A percentile compares a stretch with the other conserved stretches of the same genome.
phyloP scores from a whole-genome alignment of 305 asterid genomes.

The Solanum aculeatissimum region DNA sequence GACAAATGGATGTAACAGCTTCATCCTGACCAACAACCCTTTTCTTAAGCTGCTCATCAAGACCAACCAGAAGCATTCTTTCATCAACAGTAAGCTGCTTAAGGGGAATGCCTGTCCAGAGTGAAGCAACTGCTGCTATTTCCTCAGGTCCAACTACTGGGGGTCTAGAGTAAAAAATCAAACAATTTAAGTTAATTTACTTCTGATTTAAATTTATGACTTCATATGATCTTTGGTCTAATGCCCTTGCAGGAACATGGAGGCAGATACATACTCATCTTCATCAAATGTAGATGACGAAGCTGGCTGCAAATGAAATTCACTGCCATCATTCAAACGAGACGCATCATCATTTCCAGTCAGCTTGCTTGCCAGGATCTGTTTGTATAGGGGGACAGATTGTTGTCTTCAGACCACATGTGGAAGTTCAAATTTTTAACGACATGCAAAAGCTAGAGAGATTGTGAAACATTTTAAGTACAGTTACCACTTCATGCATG shows the following conservation, averaged over 20 bases:
- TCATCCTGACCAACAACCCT: slow-evolving; percentile 98
- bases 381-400: slow-evolving; percentile 13
- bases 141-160: slow-evolving; percentile 77
- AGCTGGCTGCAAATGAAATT: slow-evolving; percentile 18
- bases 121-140: slow-evolving; percentile 89
- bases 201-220: background rate
- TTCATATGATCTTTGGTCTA: background rate
- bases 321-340: slow-evolving; percentile 26
- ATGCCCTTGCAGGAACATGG: background rate
- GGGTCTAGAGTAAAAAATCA: slow-evolving; percentile 26
- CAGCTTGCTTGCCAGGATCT: slow-evolving; percentile 40
- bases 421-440: background rate
- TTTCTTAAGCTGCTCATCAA: slow-evolving; percentile 77
- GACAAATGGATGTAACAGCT: slow-evolving; percentile 81
- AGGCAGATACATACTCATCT: slow-evolving; percentile 54
- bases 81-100: slow-evolving; percentile 80
- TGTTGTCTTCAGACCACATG: slow-evolving; percentile 10
- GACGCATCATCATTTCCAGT: slow-evolving; percentile 25
- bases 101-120: slow-evolving; percentile 92
- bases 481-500: slow-evolving; percentile 57
- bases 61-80: slow-evolving; percentile 64
- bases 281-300: slow-evolving; percentile 22
- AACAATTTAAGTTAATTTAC: background rate
- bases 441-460: background rate
- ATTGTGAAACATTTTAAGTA: background rate